These are phyloP conservation scores for Oryza officinalis DNA, from an alignment of 176 grass and related monocot species.

Conservation along the genomic window DNA sequence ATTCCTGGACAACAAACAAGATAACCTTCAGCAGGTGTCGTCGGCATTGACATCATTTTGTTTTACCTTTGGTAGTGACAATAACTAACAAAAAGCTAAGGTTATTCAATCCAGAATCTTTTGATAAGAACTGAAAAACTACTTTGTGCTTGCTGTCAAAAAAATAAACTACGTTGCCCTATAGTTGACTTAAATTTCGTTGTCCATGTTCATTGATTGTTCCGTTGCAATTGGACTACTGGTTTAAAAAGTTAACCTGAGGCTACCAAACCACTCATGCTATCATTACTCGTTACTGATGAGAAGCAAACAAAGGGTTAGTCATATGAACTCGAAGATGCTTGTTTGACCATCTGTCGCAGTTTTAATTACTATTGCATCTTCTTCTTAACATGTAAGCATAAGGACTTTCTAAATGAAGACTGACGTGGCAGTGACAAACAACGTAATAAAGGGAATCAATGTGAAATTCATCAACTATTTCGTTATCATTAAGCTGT, in stretches of 20 bases:
- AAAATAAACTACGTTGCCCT: not conserved
- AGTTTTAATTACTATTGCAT: not conserved
- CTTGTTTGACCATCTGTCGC: not conserved
- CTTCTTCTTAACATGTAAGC: not conserved
- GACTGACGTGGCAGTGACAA: not conserved
- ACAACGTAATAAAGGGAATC: not conserved
- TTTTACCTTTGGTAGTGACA: not conserved
- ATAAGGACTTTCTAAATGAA: not conserved
- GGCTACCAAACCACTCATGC: not conserved
- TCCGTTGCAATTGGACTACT: not conserved
- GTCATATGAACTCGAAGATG: not conserved
- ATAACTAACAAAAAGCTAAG: not conserved
- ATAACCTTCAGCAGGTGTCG: not conserved
- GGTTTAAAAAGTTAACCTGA: not conserved
- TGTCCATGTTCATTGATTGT: not conserved
- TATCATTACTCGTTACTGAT: not conserved
- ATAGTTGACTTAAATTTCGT: not conserved
- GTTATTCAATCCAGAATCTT: not conserved
- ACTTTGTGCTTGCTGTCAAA: not conserved
- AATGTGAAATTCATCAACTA: not conserved
- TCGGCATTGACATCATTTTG: not conserved
- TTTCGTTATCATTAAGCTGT: not conserved
- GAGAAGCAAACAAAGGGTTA: not conserved
- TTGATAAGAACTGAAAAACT: slow-evolving; percentile 16
- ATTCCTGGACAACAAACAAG: not conserved